Evolutionary conservation across 495 filamentous ascomycete species (phyloP).

Genomic region (Penicillium coffeae): DNA sequence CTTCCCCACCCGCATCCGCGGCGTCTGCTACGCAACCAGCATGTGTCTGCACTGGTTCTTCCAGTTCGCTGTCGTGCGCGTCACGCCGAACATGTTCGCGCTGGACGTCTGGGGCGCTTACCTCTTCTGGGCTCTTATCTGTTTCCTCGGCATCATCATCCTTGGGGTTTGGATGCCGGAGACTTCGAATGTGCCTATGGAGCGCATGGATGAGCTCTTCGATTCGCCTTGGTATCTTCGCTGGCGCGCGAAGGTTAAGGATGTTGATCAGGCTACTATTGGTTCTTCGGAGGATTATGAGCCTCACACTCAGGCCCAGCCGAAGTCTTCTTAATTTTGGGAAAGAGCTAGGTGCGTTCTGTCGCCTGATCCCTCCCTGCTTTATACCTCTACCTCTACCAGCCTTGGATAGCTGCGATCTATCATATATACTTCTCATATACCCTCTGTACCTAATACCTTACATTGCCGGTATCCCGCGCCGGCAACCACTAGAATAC

Average conservation of each 20-base stretch:
- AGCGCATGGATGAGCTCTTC: constrained; percentile 45
- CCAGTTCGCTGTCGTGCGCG: constrained; percentile 47
- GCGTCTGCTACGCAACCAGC: constrained; percentile 39
- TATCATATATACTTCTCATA: not conserved
- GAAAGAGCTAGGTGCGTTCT: not conserved
- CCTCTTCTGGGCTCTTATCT: constrained; percentile 43
- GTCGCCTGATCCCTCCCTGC: not conserved
- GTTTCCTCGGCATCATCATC: constrained; percentile 37
- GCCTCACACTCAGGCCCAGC: not conserved
- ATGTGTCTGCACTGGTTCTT: constrained; percentile 48
- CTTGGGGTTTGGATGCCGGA: constrained; percentile 46
- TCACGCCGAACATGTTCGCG: constrained; percentile 46
- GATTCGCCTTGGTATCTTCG: constrained; percentile 41
- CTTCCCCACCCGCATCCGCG: constrained; percentile 44
- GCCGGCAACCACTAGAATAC: not conserved
- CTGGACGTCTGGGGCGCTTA: constrained; percentile 45
- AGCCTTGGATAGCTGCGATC: not conserved
- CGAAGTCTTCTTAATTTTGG: not conserved
- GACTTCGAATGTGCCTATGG: constrained; percentile 43
- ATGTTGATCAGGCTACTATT: constrained; percentile 5
- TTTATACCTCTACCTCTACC: not conserved
- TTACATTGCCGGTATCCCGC: not conserved
- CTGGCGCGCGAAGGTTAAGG: constrained; percentile 31
- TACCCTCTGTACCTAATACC: not conserved
- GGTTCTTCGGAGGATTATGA: not conserved